phyloP scores from a whole-genome alignment of 1,139 yeast species.

The Zygosaccharomyces pseudobailii region DNA sequence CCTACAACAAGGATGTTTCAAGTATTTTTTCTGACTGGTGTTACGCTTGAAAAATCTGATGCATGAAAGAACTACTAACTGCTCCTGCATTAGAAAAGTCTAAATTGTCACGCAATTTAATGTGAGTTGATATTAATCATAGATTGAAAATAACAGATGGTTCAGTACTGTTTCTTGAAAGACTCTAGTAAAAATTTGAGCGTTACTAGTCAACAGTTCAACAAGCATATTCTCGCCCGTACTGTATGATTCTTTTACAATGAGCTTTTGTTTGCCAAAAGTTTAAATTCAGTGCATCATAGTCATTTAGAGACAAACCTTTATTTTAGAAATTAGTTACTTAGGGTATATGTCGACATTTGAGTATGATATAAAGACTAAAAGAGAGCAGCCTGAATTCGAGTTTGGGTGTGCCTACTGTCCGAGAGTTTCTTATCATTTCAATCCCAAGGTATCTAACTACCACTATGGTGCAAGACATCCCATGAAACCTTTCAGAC shows the following conservation, averaged over 20 bases:
- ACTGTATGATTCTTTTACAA: not conserved
- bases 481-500: slow-evolving; percentile 97
- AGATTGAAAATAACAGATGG: too few species aligned
- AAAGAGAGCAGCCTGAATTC: slow-evolving; percentile 54
- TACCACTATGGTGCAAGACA: slow-evolving; percentile 90
- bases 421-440: slow-evolving; percentile 78
- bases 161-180: too few species aligned
- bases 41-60: too few species aligned
- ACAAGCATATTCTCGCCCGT: not conserved
- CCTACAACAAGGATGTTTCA: not conserved
- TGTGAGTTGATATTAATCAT: too few species aligned
- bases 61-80: too few species aligned
- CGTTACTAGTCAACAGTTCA: too few species aligned
- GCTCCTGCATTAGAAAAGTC: too few species aligned
- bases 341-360: slow-evolving; percentile 30
- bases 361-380: slow-evolving; percentile 52
- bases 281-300: not conserved
- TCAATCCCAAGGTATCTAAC: slow-evolving; percentile 73
- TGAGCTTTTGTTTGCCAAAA: not conserved
- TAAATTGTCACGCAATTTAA: too few species aligned
- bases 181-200: too few species aligned
- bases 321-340: too few species aligned
- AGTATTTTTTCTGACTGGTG: too few species aligned
- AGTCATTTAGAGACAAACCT: too few species aligned
- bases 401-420: slow-evolving; percentile 40